A percentile compares a stretch with the other conserved stretches of the same genome.
Evolutionary conservation across 768 basidiomycete genomes (phyloP).

Genomic region (Serendipita indica): DNA sequence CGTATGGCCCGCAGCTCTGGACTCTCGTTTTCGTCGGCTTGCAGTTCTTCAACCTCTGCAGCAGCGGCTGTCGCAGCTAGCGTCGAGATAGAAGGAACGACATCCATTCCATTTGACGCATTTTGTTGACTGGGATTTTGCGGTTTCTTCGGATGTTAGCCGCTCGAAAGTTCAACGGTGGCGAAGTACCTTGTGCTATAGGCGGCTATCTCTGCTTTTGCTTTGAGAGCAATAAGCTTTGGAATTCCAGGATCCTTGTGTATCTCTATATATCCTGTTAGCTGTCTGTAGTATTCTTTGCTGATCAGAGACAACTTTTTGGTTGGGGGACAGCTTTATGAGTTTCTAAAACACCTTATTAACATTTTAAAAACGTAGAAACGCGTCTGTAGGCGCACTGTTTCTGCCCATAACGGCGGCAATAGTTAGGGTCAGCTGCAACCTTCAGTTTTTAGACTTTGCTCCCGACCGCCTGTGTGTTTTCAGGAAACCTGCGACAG

Average conservation of each 20-base stretch:
- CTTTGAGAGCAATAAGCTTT: constrained; percentile 59
- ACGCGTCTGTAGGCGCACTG: neutral
- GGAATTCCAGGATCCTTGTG: constrained; percentile 87
- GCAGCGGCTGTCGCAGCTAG: constrained; percentile 24
- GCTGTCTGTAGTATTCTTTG: neutral
- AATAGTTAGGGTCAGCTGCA: neutral
- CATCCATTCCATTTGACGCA: neutral
- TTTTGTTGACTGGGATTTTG: neutral
- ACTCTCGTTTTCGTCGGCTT: constrained; percentile 6
- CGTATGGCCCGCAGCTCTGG: constrained; percentile 2
- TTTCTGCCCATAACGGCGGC: neutral
- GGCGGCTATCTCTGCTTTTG: constrained; percentile 25
- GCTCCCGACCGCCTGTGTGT: no score
- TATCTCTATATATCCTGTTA: constrained; percentile 35
- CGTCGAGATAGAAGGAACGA: constrained; percentile 16
- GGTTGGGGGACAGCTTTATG: neutral
- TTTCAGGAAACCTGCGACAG: no score
- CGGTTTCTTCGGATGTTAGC: no score
- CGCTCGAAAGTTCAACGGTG: constrained; percentile 3
- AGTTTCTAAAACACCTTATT: neutral
- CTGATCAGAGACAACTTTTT: neutral
- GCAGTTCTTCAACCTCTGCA: constrained; percentile 20
- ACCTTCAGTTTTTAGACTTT: neutral
- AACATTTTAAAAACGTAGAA: neutral
- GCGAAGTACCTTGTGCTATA: constrained; percentile 8